A percentile compares a stretch with the other conserved stretches of the same genome.
phyloP scores from a whole-genome alignment of 495 filamentous ascomycete species.

The Neurospora sp. region DNA sequence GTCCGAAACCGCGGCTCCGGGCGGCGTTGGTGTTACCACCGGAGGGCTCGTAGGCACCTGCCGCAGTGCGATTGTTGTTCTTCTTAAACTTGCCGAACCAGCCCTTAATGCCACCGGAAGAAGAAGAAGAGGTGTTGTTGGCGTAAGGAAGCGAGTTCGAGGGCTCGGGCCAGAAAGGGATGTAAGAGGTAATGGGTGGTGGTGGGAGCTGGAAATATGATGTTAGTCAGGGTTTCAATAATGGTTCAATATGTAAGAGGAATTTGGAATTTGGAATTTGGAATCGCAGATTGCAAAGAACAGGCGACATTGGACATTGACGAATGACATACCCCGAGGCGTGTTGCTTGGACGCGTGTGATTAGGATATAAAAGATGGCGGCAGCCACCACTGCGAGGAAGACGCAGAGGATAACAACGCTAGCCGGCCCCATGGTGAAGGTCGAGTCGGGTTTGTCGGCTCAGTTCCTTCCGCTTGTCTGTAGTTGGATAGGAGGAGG shows the following conservation, averaged over 20 bases:
- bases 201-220: slow-evolving; percentile 39
- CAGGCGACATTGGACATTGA: not conserved
- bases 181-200: slow-evolving; percentile 51
- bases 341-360: slow-evolving; percentile 49
- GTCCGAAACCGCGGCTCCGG: slow-evolving; percentile 32
- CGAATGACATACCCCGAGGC: slow-evolving; percentile 41
- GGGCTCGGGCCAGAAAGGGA: slow-evolving; percentile 34
- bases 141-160: slow-evolving; percentile 26
- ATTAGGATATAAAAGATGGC: slow-evolving; percentile 42
- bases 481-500: not conserved
- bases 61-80: slow-evolving; percentile 43
- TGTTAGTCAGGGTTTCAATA: slow-evolving; percentile 1
- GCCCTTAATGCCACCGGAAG: slow-evolving; percentile 45
- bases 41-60: slow-evolving; percentile 52
- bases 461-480: not conserved
- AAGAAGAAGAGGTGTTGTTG: slow-evolving; percentile 34
- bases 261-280: not conserved
- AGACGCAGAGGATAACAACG: slow-evolving; percentile 38
- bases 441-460: not conserved
- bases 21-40: slow-evolving; percentile 7
- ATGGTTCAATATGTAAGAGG: not conserved
- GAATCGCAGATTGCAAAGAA: not conserved
- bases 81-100: slow-evolving; percentile 47
- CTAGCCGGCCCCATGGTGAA: slow-evolving; percentile 32
- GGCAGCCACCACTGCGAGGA: slow-evolving; percentile 37